Evolutionary conservation across 1,139 yeast species (phyloP).

Genomic region (Wickerhamiella infanticola): DNA sequence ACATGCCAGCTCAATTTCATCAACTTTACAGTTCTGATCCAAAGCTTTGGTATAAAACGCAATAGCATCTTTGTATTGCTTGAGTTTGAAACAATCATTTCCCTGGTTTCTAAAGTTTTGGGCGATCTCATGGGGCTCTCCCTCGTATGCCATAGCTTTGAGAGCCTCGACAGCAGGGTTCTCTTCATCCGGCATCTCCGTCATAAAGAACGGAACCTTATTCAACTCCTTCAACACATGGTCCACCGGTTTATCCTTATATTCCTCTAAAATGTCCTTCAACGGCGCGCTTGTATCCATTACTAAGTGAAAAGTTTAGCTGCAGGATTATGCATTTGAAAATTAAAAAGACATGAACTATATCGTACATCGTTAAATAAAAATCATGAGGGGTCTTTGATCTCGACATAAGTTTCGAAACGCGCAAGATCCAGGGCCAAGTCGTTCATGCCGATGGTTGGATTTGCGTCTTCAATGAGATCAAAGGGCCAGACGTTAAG

Average conservation of each 20-base stretch:
- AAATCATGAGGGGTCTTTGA: conserved; percentile 1
- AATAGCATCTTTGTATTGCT: conserved; percentile 60
- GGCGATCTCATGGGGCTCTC: conserved; percentile 88
- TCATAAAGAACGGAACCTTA: conserved; percentile 88
- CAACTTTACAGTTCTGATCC: conserved; percentile 38
- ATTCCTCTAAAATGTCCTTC: conserved; percentile 28
- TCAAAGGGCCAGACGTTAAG: conserved; percentile 39
- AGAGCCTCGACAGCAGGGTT: conserved; percentile 72
- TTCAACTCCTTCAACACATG: conserved; percentile 69
- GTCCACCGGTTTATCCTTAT: conserved; percentile 42
- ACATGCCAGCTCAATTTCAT: conserved; percentile 43
- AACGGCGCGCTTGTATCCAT: conserved; percentile 10
- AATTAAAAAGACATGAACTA: too few relatives aligned
- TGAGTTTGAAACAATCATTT: conserved; percentile 62
- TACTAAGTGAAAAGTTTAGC: background rate
- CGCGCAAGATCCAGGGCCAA: conserved; percentile 55
- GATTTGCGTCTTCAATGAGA: conserved; percentile 51
- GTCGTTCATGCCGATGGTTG: conserved; percentile 39
- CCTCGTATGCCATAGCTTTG: conserved; percentile 84
- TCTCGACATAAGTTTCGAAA: conserved; percentile 60
- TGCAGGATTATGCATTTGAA: background rate
- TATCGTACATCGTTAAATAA: background rate
- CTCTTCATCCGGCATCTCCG: conserved; percentile 64
- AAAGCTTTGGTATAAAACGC: conserved; percentile 69
- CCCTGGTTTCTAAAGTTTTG: conserved; percentile 85